Conservation (phyloP, 2,329 filamentous ascomycete species). For the Xylaria sp. region DNA sequence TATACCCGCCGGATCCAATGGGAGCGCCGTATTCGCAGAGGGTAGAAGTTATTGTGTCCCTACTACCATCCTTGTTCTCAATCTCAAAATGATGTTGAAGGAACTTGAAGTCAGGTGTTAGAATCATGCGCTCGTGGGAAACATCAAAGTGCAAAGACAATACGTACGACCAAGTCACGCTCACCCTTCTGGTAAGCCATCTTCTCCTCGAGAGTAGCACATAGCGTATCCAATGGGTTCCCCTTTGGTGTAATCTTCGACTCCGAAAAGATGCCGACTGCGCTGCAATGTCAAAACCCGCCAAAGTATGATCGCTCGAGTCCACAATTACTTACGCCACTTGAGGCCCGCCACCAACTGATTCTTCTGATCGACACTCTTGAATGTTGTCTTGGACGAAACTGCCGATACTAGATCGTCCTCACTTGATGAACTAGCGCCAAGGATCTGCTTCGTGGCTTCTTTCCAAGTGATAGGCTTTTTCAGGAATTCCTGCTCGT, state of each 20-base stretch:
- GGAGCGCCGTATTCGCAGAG: conserved; percentile 74
- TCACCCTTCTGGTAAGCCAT: conserved; percentile 85
- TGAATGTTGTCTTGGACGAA: conserved; percentile 74
- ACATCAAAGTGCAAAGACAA: not conserved
- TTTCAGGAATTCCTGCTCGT: conserved; percentile 66
- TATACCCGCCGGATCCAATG: conserved; percentile 70
- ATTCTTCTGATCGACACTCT: conserved; percentile 66
- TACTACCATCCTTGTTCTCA: conserved; percentile 77
- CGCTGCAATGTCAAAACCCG: conserved; percentile 11
- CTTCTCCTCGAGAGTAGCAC: conserved; percentile 86
- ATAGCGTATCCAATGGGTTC: conserved; percentile 89
- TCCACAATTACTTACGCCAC: conserved; percentile 50
- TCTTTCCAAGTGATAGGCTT: conserved; percentile 78
- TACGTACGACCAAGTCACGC: conserved; percentile 74
- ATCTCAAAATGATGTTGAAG: conserved; percentile 80
- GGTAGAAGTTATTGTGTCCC: conserved; percentile 78
- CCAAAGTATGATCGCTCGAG: conserved; percentile 44
- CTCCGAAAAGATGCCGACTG: conserved; percentile 59
- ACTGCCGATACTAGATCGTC: conserved; percentile 75
- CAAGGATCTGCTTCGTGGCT: conserved; percentile 76
- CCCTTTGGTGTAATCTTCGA: conserved; percentile 59
- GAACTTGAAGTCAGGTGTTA: not conserved
- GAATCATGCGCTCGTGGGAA: not conserved
- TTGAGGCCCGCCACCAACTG: conserved; percentile 71
- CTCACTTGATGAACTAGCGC: conserved; percentile 66